Evolutionary conservation across 192 early-diverging fungal genomes (phyloP).

Genomic region (Borealophlyctis nickersoniae): DNA sequence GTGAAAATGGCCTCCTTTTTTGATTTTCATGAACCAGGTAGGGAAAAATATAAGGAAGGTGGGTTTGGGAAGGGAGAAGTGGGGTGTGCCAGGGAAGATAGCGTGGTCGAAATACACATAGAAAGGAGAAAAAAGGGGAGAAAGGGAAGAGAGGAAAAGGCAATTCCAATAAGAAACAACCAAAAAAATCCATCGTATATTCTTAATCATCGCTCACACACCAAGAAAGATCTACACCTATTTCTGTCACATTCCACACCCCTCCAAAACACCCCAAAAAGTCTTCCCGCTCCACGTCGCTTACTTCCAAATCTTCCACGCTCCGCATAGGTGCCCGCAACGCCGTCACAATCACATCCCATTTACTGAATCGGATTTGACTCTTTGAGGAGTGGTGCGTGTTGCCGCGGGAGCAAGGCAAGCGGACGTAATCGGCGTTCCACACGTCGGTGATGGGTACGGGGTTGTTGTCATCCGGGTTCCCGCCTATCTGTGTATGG

Average conservation of each 20-base stretch:
- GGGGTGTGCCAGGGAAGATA: no score
- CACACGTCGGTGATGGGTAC: no score
- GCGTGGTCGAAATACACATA: no score
- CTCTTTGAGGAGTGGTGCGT: neutral
- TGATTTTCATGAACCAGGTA: neutral
- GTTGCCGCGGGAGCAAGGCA: conserved; percentile 16
- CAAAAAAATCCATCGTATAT: neutral
- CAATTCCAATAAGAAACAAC: no score
- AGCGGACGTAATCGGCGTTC: conserved; percentile 11
- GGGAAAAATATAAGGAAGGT: neutral
- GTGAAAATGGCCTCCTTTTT: conserved; percentile 18
- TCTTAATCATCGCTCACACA: neutral
- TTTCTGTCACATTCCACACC: no score
- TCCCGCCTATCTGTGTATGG: neutral
- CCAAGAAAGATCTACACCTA: no score
- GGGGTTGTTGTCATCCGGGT: no score
- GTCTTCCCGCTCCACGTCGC: no score
- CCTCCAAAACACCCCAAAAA: no score
- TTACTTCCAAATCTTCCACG: neutral
- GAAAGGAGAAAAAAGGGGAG: no score
- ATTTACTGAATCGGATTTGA: conserved; percentile 9
- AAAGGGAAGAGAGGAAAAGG: no score
- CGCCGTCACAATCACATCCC: conserved; percentile 12
- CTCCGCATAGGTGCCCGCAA: neutral
- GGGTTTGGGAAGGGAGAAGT: neutral